Conservation (phyloP, 2,329 filamentous ascomycete genomes). For the Colletotrichum sansevieriae region DNA sequence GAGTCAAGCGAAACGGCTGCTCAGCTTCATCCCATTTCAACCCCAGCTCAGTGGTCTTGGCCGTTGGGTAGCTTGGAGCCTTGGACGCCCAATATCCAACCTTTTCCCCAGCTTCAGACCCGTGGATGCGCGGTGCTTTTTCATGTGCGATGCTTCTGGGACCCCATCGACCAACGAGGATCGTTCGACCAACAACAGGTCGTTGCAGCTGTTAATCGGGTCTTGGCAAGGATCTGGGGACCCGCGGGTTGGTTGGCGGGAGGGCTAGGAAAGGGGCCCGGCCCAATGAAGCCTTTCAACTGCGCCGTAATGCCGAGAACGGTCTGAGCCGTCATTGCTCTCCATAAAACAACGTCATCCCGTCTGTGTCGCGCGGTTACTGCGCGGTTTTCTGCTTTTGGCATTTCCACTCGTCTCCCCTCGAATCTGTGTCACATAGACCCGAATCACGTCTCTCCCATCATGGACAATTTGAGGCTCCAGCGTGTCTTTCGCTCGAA, state of each 20-base stretch:
- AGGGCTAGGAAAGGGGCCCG: background rate
- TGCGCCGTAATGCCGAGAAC: background rate
- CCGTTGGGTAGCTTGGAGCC: too few species aligned
- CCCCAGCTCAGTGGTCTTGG: too few species aligned
- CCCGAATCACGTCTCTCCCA: background rate
- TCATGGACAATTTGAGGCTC: background rate
- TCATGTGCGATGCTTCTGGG: background rate
- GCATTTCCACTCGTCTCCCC: background rate
- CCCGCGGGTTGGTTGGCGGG: background rate
- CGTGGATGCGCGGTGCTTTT: background rate
- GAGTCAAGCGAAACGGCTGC: too few species aligned
- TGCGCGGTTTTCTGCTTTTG: background rate
- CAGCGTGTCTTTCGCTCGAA: background rate
- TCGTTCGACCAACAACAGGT: background rate
- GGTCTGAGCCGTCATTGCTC: constrained; percentile 2
- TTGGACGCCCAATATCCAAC: too few species aligned
- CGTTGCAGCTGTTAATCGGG: constrained; percentile 5
- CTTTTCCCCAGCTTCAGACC: background rate
- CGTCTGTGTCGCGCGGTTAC: background rate
- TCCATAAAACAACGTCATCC: constrained; percentile 8
- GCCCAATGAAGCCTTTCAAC: constrained; percentile 23
- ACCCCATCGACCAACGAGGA: background rate
- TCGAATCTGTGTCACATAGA: background rate
- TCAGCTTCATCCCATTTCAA: too few species aligned
- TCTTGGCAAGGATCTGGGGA: constrained; percentile 31